These are phyloP conservation scores for Cyclocybe cylindracea DNA, from an alignment of 768 basidiomycete genomes.

Conservation along the genomic window DNA sequence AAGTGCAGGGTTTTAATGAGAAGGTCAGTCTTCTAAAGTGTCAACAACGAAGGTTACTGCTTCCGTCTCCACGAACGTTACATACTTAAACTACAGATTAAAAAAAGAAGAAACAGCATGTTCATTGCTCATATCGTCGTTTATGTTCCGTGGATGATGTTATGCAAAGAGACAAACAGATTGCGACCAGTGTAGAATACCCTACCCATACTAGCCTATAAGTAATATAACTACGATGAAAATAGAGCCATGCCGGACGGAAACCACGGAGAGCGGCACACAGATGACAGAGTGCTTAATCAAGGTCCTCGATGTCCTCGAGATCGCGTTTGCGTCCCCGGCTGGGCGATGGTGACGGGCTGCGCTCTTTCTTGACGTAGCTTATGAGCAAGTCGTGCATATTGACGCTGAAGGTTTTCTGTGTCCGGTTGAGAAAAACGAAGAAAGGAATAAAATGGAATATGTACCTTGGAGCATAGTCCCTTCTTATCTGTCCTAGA, in stretches of 20 bases:
- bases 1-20: too few species aligned
- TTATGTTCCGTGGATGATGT: too few species aligned
- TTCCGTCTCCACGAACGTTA: neutral
- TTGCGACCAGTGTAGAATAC: too few species aligned
- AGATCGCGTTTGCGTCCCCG: neutral
- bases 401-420: neutral
- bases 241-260: too few species aligned
- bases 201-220: too few species aligned
- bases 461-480: conserved; percentile 5
- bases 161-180: too few species aligned
- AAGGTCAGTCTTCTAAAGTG: too few species aligned
- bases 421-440: neutral
- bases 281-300: neutral
- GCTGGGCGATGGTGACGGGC: neutral
- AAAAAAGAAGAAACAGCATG: too few species aligned
- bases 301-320: neutral
- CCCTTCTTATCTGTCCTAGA: neutral
- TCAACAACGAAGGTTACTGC: neutral
- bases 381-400: neutral
- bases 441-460: neutral
- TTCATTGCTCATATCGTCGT: too few species aligned
- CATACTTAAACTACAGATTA: too few species aligned
- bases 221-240: too few species aligned
- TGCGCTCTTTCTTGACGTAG: neutral
- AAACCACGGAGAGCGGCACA: too few species aligned